Evolutionary conservation across 2,329 filamentous ascomycete species (phyloP).

Genomic region (Ascochyta pisi): DNA sequence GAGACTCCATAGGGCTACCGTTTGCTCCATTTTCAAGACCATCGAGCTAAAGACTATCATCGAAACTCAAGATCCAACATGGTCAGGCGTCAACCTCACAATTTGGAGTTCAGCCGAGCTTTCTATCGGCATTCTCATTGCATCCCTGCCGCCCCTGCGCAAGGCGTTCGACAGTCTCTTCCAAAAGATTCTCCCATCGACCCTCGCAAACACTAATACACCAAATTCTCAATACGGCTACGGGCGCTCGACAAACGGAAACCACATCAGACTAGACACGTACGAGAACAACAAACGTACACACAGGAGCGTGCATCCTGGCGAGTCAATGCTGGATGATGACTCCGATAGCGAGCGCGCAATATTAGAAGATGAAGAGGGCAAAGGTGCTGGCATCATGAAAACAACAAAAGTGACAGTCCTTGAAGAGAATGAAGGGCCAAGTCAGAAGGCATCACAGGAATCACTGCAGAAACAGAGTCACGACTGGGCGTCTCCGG

Average conservation of each 20-base stretch:
- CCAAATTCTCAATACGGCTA: conserved; percentile 19
- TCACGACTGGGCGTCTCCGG: conserved; percentile 17
- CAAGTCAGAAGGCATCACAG: conserved; percentile 6
- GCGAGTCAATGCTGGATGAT: conserved; percentile 32
- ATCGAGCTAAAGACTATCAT: conserved; percentile 32
- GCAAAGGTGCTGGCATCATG: conserved; percentile 28
- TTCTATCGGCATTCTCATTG: conserved; percentile 30
- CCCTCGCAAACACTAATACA: conserved; percentile 14
- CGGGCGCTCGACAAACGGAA: conserved; percentile 18
- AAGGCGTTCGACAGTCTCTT: conserved; percentile 34
- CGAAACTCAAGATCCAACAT: conserved; percentile 33
- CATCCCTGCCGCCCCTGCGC: conserved; percentile 34
- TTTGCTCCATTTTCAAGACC: conserved; percentile 40
- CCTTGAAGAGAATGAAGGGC: conserved; percentile 11
- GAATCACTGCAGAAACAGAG: conserved; percentile 14
- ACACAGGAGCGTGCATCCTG: conserved; percentile 11
- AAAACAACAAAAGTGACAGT: conserved; percentile 36
- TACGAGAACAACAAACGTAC: conserved; percentile 18
- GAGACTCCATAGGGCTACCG: conserved; percentile 26
- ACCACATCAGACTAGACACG: conserved; percentile 20
- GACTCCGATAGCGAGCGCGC: conserved; percentile 38
- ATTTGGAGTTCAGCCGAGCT: conserved; percentile 39
- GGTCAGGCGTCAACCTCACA: conserved; percentile 32
- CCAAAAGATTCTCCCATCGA: conserved; percentile 24
- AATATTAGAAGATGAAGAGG: conserved; percentile 32